phyloP scores from a whole-genome alignment of 257 asterid genomes.

The Ocimum tenuiflorum region DNA sequence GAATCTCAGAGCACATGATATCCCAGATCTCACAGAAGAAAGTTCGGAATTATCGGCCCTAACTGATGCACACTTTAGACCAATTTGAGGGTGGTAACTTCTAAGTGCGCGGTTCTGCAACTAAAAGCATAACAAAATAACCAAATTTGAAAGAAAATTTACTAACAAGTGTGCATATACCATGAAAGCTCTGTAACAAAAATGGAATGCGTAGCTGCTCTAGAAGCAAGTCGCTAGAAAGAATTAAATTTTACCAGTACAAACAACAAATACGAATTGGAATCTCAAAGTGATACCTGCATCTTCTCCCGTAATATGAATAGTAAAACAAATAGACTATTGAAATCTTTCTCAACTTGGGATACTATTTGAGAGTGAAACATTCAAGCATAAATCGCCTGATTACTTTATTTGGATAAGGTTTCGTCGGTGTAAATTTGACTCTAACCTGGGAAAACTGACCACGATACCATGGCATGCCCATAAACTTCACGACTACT shows the following conservation, averaged over 20 bases:
- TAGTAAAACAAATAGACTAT: background rate
- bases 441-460: slow-evolving; percentile 36
- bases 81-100: slow-evolving; percentile 28
- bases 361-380: background rate
- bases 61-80: slow-evolving; percentile 37
- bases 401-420: too few species aligned
- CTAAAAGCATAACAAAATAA: slow-evolving; percentile 19
- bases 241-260: background rate
- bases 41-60: slow-evolving; percentile 22
- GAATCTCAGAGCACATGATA: slow-evolving; percentile 34
- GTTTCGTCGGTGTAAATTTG: background rate
- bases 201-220: background rate
- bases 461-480: slow-evolving; percentile 33
- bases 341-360: background rate
- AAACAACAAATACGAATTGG: background rate
- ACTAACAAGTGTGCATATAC: background rate
- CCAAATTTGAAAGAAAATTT: background rate
- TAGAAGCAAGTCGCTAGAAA: background rate
- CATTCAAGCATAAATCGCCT: too few species aligned
- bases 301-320: background rate
- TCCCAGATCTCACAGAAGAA: slow-evolving; percentile 32
- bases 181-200: background rate
- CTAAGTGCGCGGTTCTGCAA: slow-evolving; percentile 47
- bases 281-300: background rate
- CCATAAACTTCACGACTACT: slow-evolving; percentile 29